These are phyloP conservation scores for Raffaelea ambrosiae DNA, from an alignment of 2,329 filamentous ascomycete species.

Conservation along the genomic window DNA sequence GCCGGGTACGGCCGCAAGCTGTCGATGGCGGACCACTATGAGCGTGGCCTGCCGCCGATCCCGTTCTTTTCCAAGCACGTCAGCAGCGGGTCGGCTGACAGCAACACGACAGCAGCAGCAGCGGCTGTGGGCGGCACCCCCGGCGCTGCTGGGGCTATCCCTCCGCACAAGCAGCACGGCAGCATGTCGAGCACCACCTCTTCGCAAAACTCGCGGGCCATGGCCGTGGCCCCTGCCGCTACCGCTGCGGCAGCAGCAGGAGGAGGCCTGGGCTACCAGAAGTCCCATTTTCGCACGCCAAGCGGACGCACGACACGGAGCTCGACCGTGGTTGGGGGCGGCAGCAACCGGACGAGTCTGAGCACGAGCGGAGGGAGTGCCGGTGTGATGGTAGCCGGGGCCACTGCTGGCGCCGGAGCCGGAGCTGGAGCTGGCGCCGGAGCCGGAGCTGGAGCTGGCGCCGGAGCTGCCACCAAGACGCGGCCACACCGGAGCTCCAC, in stretches of 20 bases:
- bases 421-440: too few species aligned
- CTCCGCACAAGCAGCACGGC: neutral
- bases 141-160: neutral
- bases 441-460: too few species aligned
- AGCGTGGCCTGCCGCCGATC: conserved; percentile 10
- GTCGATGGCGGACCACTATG: neutral
- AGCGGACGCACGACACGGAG: conserved; percentile 6
- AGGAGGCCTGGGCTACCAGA: too few species aligned
- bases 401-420: too few species aligned
- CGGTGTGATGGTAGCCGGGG: too few species aligned
- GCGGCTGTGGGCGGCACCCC: neutral
- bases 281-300: conserved; percentile 1
- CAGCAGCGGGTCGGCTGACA: neutral
- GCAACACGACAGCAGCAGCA: neutral
- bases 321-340: conserved; percentile 9
- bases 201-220: too few species aligned
- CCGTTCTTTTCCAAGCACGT: conserved; percentile 4
- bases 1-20: neutral
- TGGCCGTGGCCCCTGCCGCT: neutral
- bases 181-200: conserved; percentile 2
- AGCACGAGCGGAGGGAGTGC: neutral
- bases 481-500: neutral
- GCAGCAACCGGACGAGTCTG: conserved; percentile 9
- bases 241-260: neutral
- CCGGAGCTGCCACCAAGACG: too few species aligned